Base-by-base conservation (phyloP, 2,329 filamentous ascomycete species). In the Tolypocladium nubicola region DNA sequence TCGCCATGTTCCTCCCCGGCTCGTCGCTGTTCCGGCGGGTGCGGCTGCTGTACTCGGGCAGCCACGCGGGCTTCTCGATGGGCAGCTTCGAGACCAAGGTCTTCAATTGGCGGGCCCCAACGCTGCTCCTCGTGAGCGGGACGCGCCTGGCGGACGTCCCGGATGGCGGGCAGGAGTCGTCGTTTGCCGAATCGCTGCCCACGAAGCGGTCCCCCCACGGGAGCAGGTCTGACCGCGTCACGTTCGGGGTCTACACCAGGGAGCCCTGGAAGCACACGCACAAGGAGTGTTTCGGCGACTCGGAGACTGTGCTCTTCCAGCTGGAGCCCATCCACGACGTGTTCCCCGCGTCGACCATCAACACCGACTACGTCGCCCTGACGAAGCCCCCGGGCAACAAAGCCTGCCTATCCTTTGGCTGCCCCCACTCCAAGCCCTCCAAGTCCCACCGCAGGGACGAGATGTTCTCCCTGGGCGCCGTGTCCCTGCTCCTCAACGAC, bases 31-130 rank as follows among this genome's bases (percentile, higher is more conserved):
- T 90, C 67, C 76, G 83, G 13, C 77, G 82, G 3, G 74, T 90
- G 2, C 81, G 86, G 1, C 77, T 84, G 2, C 75, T 91, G 0
- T 91, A 90, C 66, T 86, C 84, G 1, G 88, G 87, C 6, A 84
- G 81, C 52, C 80, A 83, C 33, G 83, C 86, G 14, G 88, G 88
- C 6, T 91, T 90, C 70, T 89, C 86, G 23, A 87, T 90, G 82
- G 86, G 87, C 26, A 86, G 84, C 57, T 90, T 90, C 61, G 85
- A 90, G 66, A 80, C 84, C 23, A 86, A 85, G 63, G 84, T 89
- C 3, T 88, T 90, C 71, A 88, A 90, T 67, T 91, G 88, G 87
- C 78, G 82, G 47, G 87, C 87, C 0, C 88, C 88, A 0, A 89
- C 88, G 0, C 81, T 91, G 21, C 75, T 91, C 13, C 77, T 91